Base-by-base conservation (phyloP, 1,284 basidiomycete genomes). In the Trichosporon coremiiforme region DNA sequence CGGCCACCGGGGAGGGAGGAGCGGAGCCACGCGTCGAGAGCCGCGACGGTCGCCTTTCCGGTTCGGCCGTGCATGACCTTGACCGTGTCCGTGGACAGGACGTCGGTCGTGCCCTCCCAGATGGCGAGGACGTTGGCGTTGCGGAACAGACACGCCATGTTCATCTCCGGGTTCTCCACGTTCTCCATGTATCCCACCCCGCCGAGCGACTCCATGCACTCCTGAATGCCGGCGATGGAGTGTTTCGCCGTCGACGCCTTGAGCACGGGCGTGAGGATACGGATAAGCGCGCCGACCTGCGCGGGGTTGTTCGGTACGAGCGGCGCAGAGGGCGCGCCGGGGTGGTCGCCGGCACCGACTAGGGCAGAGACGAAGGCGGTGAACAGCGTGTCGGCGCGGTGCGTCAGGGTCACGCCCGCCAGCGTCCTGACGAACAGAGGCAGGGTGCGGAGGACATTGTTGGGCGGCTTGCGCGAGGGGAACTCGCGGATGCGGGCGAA, bases 151-250 rank as follows among this genome's bases (percentile, higher is more conserved):
- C 70, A 29, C 9, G 72, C 72, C 35, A 73, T 22, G 72, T 73
- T 73, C 65, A 73, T 63, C 57, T 87, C 87, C 71, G 68, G 75
- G 67, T 91, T 86, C 0, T 87, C 88, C 65, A 88, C 89, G 78
- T 93, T 91, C 76, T 92, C 90, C 90, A 93, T 92, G 76, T 92
- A 76, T 47, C 87, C 87, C 70, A 70, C 74, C 64, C 91, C 86
- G 0, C 87, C 88, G 64, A 88, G 90, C 76, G 92, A 91, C 75
- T 92, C 90, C 91, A 93, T 93, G 76, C 92, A 93, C 0, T 91
- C 92, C 68, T 90, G 89, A 3, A 90, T 90, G 31, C 91, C 91
- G 2, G 92, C 83, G 8, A 88, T 85, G 0, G 87, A 87, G 74
- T 88, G 88, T 70, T 90, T 88, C 9, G 91, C 87, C 1, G 86